Evolutionary conservation across 2,329 filamentous ascomycete species (phyloP).

Genomic region (Alternaria solani): DNA sequence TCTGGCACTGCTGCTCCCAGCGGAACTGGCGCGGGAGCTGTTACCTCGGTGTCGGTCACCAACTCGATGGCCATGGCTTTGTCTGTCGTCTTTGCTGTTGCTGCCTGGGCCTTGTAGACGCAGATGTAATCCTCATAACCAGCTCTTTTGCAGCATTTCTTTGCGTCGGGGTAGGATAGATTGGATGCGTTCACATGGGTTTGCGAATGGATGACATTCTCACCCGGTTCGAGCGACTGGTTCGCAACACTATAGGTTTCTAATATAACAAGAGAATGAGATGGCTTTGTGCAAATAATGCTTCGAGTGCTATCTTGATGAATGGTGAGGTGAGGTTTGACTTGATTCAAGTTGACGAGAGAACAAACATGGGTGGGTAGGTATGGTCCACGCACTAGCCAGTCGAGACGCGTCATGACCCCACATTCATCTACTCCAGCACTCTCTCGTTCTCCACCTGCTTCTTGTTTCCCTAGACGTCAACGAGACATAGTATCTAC

Average conservation of each 20-base stretch:
- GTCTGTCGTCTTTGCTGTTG: constrained; percentile 37
- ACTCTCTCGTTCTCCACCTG: background rate
- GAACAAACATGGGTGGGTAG: background rate
- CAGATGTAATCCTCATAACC: background rate
- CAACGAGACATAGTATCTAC: background rate
- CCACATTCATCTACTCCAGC: constrained; percentile 2
- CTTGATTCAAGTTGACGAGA: background rate
- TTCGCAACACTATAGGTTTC: constrained; percentile 9
- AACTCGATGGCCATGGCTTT: constrained; percentile 38
- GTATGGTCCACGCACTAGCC: background rate
- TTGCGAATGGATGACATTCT: background rate
- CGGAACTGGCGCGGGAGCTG: constrained; percentile 19
- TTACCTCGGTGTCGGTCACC: constrained; percentile 25
- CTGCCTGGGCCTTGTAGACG: constrained; percentile 35
- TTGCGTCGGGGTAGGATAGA: constrained; percentile 9
- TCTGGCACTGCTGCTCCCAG: background rate
- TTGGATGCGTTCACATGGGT: constrained; percentile 3
- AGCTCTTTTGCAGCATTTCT: background rate
- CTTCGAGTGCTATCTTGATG: background rate
- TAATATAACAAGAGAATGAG: constrained; percentile 13
- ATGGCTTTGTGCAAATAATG: background rate
- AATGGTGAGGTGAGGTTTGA: background rate
- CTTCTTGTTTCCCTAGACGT: background rate
- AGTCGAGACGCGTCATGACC: constrained; percentile 16
- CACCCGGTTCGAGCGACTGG: constrained; percentile 8